Conservation (phyloP, 2,329 filamentous ascomycete species). For the Cucurbitaria berberidis region DNA sequence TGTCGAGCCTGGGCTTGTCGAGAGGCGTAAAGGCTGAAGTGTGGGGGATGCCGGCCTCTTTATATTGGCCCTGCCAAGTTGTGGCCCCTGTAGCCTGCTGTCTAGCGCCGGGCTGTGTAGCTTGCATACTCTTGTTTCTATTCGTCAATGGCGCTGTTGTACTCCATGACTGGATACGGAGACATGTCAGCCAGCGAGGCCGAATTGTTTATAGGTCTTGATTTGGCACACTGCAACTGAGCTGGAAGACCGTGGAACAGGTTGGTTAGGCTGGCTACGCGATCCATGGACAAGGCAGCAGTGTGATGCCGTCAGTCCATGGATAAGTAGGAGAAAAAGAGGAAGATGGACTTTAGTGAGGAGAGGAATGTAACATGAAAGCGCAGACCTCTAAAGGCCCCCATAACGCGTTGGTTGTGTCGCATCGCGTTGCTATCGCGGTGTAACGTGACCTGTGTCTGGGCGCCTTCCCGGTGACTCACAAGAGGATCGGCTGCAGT, state of each 20-base stretch:
- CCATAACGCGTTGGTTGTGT: neutral
- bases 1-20: conserved; percentile 51
- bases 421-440: conserved; percentile 17
- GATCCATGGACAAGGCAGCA: conserved; percentile 19
- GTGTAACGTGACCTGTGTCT: conserved; percentile 16
- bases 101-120: conserved; percentile 40
- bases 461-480: conserved; percentile 13
- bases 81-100: conserved; percentile 33
- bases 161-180: conserved; percentile 20
- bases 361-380: neutral
- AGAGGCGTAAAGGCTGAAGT: conserved; percentile 43
- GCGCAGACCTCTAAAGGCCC: neutral
- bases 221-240: conserved; percentile 20
- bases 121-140: conserved; percentile 19
- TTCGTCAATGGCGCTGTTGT: conserved; percentile 36
- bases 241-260: conserved; percentile 24
- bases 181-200: conserved; percentile 30
- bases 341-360: neutral
- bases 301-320: conserved; percentile 15
- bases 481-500: conserved; percentile 3
- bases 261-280: conserved; percentile 10
- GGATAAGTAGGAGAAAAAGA: conserved; percentile 6
- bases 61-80: conserved; percentile 38
- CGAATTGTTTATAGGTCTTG: conserved; percentile 17
- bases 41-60: conserved; percentile 43